Base-by-base conservation (phyloP, 192 early-diverging fungal genomes). In the Bifiguratus adelaidae region DNA sequence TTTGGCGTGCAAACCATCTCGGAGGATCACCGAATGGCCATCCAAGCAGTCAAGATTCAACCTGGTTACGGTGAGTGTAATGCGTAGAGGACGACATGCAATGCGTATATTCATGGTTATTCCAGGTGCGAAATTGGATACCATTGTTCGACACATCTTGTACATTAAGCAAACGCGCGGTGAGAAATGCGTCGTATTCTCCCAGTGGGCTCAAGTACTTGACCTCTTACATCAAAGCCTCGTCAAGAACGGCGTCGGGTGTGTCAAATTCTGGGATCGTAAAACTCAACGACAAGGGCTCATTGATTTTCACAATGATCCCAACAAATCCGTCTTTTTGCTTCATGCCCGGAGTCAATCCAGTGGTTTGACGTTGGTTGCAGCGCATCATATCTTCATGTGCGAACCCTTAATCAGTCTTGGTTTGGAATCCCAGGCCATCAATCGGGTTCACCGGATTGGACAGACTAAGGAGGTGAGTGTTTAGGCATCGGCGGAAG, bases 401-500 rank as follows among this genome's bases (percentile, higher is more conserved):
- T 52, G 55, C n/a, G 65, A 68, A 19, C 65, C 65, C 3, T 47
- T 68, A 0, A 36, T 68, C n/a, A 63, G 62, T 28, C 55, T 56
- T 29, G 54, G 57, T 3, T 44, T 68, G 19, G 60, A 68, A 28
- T 52, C 55, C 3, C 65, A 68, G 41, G 65, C 65, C 20, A 61
- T 68, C 19, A 68, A 59, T 26, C 65, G 65, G 44, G 65, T 68
- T 0, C 61, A 68, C 35, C 52, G 65, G 7, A 68, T 68, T 38
- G 65, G 65, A 3, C 65, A 68, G 30, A 58, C 52, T 1, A 59
- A 68, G 16, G 48, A 55, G 63, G 63, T 66, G 2, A 8, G 25
- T 44, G 11, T 27, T 19, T 25, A 30, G 6, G 11, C 1, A 16
- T 19, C 32, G 11, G 11, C n/a, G 26, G 13, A 20, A 42, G 16